Evolutionary conservation across 208 protist genomes (phyloP), one percentile per base, ranked within the genome.

Genomic region (Acanthamoeba divionensis): DNA sequence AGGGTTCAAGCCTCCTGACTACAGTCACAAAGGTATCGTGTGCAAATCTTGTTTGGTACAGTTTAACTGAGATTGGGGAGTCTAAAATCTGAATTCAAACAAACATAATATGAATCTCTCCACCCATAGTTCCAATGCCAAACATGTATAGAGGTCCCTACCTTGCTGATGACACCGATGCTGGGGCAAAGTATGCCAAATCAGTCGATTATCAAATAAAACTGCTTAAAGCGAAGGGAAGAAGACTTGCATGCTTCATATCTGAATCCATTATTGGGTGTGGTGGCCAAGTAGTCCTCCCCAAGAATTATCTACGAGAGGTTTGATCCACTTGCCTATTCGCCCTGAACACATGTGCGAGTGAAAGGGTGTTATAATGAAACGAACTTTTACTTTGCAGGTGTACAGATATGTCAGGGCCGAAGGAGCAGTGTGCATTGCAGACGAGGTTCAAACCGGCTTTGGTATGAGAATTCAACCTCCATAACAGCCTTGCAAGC

Each of bases 391-490:
- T 26, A 36, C 10, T 45, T 12, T 41, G 8, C 65, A 50, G 31
- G 12, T 1, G n/a, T 26, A 7, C 77, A 66, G 57, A n/a, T 62
- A 88, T 24, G 80, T 88, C 9, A 54, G 80, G 8, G 2, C 7
- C 0, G 80, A 54, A 21, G 89, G 89, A 3, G 89, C 50, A 0
- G 85, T 91, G 12, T 90, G 79, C 54, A 90, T 91, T 18, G 80
- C 80, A 7, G 89, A 91, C 44, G 89, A 91, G 29, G 89, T 91
- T 12, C 89, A 91, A 18, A 80, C 57, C 47, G 89, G 89, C 3
- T 44, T 91, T 41, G 89, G 82, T 1, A n/a, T n/a, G n/a, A n/a
- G n/a, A n/a, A n/a, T n/a, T n/a, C n/a, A n/a, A n/a, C n/a, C n/a
- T n/a, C n/a, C n/a, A n/a, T n/a, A n/a, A n/a, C n/a, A n/a, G n/a